Evolutionary conservation across 176 grass and related monocot genomes (phyloP).

Genomic region (Carex scoparia): DNA sequence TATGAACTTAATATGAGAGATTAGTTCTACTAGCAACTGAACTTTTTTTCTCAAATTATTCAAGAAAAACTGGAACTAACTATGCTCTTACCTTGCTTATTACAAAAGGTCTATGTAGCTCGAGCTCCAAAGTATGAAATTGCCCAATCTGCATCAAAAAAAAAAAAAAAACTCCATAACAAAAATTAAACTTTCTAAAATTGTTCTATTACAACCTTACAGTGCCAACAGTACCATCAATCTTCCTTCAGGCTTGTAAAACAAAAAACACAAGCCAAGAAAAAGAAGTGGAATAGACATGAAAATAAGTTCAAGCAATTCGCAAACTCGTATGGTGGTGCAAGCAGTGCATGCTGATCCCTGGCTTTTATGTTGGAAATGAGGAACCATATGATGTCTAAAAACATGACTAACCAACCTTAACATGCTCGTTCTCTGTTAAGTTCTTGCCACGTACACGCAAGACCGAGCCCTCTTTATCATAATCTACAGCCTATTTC

Average conservation of each 20-base stretch:
- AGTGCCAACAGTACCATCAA: not conserved
- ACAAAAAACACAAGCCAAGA: not conserved
- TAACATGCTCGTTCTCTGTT: conserved; percentile 78
- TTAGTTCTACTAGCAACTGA: not conserved
- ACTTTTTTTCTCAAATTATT: not conserved
- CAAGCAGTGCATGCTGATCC: not conserved
- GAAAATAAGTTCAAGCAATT: not conserved
- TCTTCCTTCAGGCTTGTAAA: not conserved
- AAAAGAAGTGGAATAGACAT: not conserved
- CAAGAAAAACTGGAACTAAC: not conserved
- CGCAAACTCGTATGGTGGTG: not conserved
- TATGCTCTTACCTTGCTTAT: conserved; percentile 59
- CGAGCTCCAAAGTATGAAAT: conserved; percentile 89
- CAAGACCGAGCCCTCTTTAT: conserved; percentile 77
- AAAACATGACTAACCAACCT: conserved; percentile 37
- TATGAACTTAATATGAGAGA: not conserved
- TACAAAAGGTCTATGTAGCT: conserved; percentile 67
- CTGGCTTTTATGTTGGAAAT: not conserved
- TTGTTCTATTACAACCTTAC: not conserved
- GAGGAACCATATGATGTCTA: not conserved
- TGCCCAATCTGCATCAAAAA: conserved; percentile 55
- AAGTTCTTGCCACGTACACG: conserved; percentile 90
- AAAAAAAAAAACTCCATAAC: not conserved
- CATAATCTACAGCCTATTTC: conserved; percentile 78
- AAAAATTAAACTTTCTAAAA: not conserved